These are phyloP conservation scores for Fusarium sp. DNA, from an alignment of 2,329 filamentous ascomycete species.

Conservation along the genomic window DNA sequence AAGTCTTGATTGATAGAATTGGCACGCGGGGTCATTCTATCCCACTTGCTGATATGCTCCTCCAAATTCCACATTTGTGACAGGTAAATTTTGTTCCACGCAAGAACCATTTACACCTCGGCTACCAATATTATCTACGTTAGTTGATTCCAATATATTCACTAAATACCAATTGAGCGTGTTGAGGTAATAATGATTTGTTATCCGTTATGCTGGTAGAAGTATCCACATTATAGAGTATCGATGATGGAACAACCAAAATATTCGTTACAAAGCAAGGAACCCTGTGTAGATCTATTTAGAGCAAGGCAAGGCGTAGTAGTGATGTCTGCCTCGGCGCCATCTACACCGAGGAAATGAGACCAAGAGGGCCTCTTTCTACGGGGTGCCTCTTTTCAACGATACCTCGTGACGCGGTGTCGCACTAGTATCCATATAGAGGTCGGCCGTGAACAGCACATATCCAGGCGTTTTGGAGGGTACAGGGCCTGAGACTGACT, in stretches of 20 bases:
- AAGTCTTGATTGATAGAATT: neutral
- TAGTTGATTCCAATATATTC: too few relatives aligned
- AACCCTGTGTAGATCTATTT: neutral
- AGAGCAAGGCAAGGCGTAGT: neutral
- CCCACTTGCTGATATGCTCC: neutral
- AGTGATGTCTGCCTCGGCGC: neutral
- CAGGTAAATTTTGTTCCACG: neutral
- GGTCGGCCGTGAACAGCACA: neutral
- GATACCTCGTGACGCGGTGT: constrained; percentile 1
- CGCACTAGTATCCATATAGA: neutral
- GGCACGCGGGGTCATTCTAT: neutral
- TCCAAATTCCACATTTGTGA: neutral
- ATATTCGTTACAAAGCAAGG: neutral
- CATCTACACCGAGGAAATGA: neutral
- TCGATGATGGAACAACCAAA: neutral
- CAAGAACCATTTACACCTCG: neutral
- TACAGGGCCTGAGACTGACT: neutral
- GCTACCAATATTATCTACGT: neutral
- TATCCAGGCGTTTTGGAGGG: neutral
- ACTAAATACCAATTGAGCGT: neutral
- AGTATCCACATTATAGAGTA: neutral
- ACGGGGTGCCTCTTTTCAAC: constrained; percentile 18
- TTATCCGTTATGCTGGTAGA: neutral
- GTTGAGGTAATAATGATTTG: neutral
- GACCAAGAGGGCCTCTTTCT: neutral